Conservation (phyloP, 2,329 filamentous ascomycete genomes). For the Fusarium pseudonygamai region DNA sequence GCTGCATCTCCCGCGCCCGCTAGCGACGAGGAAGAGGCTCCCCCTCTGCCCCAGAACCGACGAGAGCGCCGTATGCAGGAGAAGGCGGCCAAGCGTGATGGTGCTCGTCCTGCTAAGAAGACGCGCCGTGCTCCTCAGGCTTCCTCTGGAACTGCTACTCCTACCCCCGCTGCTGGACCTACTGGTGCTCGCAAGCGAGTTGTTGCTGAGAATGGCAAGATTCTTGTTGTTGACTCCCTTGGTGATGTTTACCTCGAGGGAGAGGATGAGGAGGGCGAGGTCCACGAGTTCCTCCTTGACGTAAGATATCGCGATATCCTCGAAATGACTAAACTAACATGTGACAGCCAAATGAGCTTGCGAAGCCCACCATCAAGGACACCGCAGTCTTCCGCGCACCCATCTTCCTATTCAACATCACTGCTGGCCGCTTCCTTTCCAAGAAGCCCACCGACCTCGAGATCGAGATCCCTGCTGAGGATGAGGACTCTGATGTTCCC, state of each 20-base stretch:
- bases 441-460: constrained; percentile 50
- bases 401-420: constrained; percentile 72
- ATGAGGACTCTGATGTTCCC: constrained; percentile 59
- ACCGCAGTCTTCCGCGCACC: constrained; percentile 86
- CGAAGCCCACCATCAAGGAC: constrained; percentile 78
- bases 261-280: constrained; percentile 84
- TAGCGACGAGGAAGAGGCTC: constrained; percentile 60
- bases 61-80: constrained; percentile 90
- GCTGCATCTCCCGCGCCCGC: constrained; percentile 55
- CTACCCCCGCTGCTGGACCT: constrained; percentile 60
- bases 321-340: constrained; percentile 22
- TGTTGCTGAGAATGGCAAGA: constrained; percentile 93
- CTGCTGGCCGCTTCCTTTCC: constrained; percentile 60
- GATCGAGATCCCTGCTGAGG: constrained; percentile 52
- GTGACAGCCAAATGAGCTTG: constrained; percentile 79
- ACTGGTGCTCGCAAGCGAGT: constrained; percentile 86
- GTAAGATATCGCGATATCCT: constrained; percentile 61
- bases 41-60: constrained; percentile 74
- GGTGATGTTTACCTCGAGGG: constrained; percentile 97
- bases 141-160: constrained; percentile 57
- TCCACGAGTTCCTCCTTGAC: constrained; percentile 86
- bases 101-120: constrained; percentile 62
- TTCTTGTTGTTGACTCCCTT: constrained; percentile 88
- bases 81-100: constrained; percentile 79
- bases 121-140: constrained; percentile 51